phyloP scores from a whole-genome alignment of 306 rosid species.

The Spatholobus suberectus region DNA sequence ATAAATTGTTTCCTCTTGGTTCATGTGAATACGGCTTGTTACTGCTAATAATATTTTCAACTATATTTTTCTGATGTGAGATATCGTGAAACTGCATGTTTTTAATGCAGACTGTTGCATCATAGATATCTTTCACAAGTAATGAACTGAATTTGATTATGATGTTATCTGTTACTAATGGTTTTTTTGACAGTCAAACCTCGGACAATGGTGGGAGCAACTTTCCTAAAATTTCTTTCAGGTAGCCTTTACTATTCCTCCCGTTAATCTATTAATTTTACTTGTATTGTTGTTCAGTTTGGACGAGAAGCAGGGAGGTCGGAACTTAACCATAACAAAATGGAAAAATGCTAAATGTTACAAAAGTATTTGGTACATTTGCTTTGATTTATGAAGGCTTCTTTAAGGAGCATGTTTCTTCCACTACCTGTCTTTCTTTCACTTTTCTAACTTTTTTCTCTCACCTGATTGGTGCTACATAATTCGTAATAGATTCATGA shows the following conservation, averaged over 20 bases:
- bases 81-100: neutral
- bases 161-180: slow-evolving; percentile 41
- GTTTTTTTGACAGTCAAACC: slow-evolving; percentile 82
- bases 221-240: slow-evolving; percentile 87
- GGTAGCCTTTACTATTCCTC: slow-evolving; percentile 53
- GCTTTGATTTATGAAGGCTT: slow-evolving; percentile 12
- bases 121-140: slow-evolving; percentile 19
- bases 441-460: neutral
- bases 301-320: neutral
- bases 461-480: neutral
- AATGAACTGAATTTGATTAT: slow-evolving; percentile 35
- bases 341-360: slow-evolving; percentile 19
- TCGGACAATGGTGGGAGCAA: slow-evolving; percentile 89
- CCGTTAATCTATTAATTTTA: neutral
- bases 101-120: slow-evolving; percentile 25
- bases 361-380: neutral
- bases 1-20: slow-evolving; percentile 11
- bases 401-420: slow-evolving; percentile 5
- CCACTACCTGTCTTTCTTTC: neutral
- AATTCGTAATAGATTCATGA: neutral
- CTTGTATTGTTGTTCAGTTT: slow-evolving; percentile 9
- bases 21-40: neutral
- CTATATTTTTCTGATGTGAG: slow-evolving; percentile 7
- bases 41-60: neutral
- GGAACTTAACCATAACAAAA: neutral